Evolutionary conservation across 176 grass and related monocot genomes (phyloP), one percentile per base, ranked within the genome.

Genomic region (Oryza meridionalis): DNA sequence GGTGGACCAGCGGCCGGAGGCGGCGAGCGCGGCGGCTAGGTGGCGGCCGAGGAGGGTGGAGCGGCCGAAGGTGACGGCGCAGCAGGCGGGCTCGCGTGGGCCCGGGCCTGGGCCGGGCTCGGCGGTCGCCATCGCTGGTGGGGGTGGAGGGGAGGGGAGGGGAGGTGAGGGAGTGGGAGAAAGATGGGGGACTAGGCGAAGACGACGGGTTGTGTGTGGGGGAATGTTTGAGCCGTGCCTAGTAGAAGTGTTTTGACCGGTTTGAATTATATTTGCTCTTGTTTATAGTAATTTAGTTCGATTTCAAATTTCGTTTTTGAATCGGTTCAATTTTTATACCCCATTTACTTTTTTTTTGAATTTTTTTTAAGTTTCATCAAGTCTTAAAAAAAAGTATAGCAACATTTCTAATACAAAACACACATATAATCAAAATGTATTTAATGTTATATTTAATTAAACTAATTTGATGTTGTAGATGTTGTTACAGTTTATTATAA

Each of bases 21-120:
- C 79, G 21, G 89, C 76, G 62, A 99, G 93, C 55, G 85, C 80
- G 13, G 89, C 53, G 62, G 89, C 85, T 49, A 98, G 87, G 64
- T 92, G 84, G 32, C 85, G 87, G 81, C 91, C 96, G 22, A 98
- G 74, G 66, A 88, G 77, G 47, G 87, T 90, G 73, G 83, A 90
- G 27, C 81, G 83, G 61, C 93, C 93, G 74, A 96, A 96, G 22
- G 88, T 88, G 64, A 99, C 89, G 43, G 83, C 90, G 75, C 88
- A 99, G 75, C 88, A 99, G 19, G 63, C 51, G 40, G 75, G 76
- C 86, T 79, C 21, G 64, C 29, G 63, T 64, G 58, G 78, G 53
- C 73, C 75, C 44, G 44, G 78, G 53, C 73, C 75, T 37, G 44
- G 40, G 47, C 45, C 82, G 7, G 91, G 62, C 67, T 90, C 84